Base-by-base conservation (phyloP, 2,329 filamentous ascomycete genomes). In the Aspergillus flavus region DNA sequence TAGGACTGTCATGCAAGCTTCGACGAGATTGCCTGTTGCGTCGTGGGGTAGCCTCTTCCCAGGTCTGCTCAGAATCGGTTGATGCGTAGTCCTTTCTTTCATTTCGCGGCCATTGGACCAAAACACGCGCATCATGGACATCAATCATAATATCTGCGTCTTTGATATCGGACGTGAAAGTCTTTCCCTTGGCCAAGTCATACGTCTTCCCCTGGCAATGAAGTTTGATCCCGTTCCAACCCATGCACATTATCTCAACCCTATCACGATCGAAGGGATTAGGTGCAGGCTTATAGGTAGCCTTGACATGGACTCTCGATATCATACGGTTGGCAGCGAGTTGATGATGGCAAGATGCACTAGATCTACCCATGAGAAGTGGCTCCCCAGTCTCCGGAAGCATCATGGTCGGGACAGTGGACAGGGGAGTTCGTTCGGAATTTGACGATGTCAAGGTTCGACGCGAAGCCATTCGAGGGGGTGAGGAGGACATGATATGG, bases 191-290 rank as follows among this genome's bases (percentile, higher is more conserved):
- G 67, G 84, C 85, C 72, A 99, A 80, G 69, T 97, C 92, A 83
- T 92, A 94, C 3, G 92, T 91, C 69, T 90, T 89, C 61, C 93
- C 93, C 79, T 94, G 91, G 82, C 93, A 97, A 80, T 97, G 93
- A 69, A 99, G 81, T 81, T 93, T 96, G 68, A 95, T 84, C 19
- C 95, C 95, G 77, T 99, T 99, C 94, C 94, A 98, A 26, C 95
- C 95, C 73, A 91, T 87, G 83, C 95, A 99, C 72, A 92, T 85
- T 71, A 99, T 91, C 78, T 97, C 92, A 54, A 99, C 87, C 77
- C 88, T 90, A 76, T 91, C 92, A 66, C 88, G 85, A 69, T 92
- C 88, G 71, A 92, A 85, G 6, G 86, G 86, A 61, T 86, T 84
- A 23, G 85, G 81, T 14, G 92, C 87, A 26, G 90, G 85, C 66